Base-by-base conservation (phyloP, 805 yeast genomes). In the Starmerella gropengiesseri region DNA sequence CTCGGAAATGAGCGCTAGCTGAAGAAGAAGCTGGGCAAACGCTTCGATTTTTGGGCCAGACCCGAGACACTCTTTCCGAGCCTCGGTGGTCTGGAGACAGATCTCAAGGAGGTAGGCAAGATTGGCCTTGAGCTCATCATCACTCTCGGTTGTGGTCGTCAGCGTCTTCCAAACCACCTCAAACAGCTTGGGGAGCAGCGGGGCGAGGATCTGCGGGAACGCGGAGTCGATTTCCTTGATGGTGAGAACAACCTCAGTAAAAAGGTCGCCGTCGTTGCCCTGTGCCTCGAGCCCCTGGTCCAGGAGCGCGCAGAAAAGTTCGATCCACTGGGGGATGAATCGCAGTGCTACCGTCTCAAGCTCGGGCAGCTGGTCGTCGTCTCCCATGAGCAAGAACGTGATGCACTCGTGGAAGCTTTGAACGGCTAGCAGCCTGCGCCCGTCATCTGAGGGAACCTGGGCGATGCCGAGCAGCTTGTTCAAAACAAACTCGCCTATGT, bases 401-500 rank as follows among this genome's bases (percentile, higher is more conserved):
- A 60, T 54, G 41, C 63, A 59, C 11, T 58, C 57, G 12, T 56
- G 53, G 46, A 58, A 61, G 32, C 63, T 60, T 37, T 55, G 56
- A 4, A 64, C 47, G 1, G 64, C 60, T 12, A 47, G 39, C 49
- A 53, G 38, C 4, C 48, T 17, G 9, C 38, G 38, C 5, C 37
- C 40, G 30, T 40, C 41, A 4, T 7, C 13, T 30, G 37, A 23
- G 3, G 34, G 26, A 5, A 23, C 29, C 57, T 19, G 54, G 40
- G 56, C 57, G 6, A 50, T 48, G 2, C 39, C 28, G 19, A 46
- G 50, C 12, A 60, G 41, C 26, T 51, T 36, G 7, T 33, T 21
- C 34, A 58, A 34, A 3, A 60, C 45, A 11, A 40, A 40, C 16
- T 43, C 41, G 2, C 81, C 82, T 9, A 75, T 79, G 41, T 75